Conservation (phyloP, 805 yeast genomes). For the Saturnispora quitensis region DNA sequence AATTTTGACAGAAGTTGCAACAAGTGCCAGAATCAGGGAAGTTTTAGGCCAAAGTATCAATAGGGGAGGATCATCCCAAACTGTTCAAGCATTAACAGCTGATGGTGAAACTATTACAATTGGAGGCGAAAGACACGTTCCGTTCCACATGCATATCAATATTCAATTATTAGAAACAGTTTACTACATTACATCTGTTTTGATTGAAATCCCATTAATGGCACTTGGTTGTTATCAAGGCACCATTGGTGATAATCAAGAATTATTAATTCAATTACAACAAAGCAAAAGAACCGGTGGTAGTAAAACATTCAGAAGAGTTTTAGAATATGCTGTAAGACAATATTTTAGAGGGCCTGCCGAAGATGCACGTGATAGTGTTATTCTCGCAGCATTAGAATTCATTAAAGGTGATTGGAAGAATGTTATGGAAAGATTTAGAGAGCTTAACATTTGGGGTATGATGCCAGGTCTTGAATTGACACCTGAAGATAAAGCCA, state of each 20-base stretch:
- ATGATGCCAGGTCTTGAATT: slow-evolving; percentile 37
- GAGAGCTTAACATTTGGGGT: slow-evolving; percentile 75
- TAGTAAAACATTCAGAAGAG: slow-evolving; percentile 75
- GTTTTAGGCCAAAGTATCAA: slow-evolving; percentile 76
- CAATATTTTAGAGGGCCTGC: slow-evolving; percentile 97
- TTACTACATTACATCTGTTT: slow-evolving; percentile 79
- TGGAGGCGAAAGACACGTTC: slow-evolving; percentile 62
- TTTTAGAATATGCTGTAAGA: slow-evolving; percentile 86
- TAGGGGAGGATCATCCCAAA: slow-evolving; percentile 46
- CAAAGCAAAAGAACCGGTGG: slow-evolving; percentile 12
- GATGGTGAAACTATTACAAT: slow-evolving; percentile 9
- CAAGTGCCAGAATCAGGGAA: slow-evolving; percentile 80
- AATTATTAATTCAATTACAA: slow-evolving; percentile 10
- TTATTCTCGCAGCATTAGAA: slow-evolving; percentile 85
- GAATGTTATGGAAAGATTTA: slow-evolving; percentile 60
- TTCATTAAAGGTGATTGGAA: slow-evolving; percentile 88
- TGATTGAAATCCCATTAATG: slow-evolving; percentile 86
- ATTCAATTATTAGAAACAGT: slow-evolving; percentile 91
- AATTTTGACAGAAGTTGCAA: slow-evolving; percentile 77
- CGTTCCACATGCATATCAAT: slow-evolving; percentile 98
- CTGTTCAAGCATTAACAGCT: slow-evolving; percentile 23
- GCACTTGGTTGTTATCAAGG: slow-evolving; percentile 39
- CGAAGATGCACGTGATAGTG: slow-evolving; percentile 88
- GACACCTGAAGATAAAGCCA: slow-evolving; percentile 24
- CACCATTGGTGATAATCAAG: slow-evolving; percentile 10